phyloP scores from a whole-genome alignment of 495 filamentous ascomycete species.

The Halenospora varia region DNA sequence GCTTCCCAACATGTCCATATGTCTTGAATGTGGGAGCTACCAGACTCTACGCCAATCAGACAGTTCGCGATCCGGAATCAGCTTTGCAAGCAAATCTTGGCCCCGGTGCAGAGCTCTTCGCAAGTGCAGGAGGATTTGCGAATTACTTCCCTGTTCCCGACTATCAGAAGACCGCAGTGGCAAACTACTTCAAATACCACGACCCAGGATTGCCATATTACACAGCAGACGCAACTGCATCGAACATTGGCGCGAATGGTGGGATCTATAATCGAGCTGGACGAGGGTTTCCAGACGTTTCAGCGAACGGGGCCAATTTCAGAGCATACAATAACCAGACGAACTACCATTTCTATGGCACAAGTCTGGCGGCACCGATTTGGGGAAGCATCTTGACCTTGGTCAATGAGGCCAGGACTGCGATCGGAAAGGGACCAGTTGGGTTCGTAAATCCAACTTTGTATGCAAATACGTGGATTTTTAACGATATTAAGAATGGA shows the following conservation, averaged over 20 bases:
- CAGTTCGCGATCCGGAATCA: slow-evolving; percentile 31
- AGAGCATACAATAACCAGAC: slow-evolving; percentile 29
- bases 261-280: slow-evolving; percentile 36
- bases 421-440: slow-evolving; percentile 42
- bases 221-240: slow-evolving; percentile 26
- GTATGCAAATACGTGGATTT: slow-evolving; percentile 42
- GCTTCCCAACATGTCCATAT: slow-evolving; percentile 43
- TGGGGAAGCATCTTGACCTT: slow-evolving; percentile 43
- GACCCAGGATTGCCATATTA: slow-evolving; percentile 32
- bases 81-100: slow-evolving; percentile 26
- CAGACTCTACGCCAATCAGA: slow-evolving; percentile 27
- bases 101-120: slow-evolving; percentile 20
- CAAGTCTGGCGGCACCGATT: slow-evolving; percentile 31
- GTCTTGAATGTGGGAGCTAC: slow-evolving; percentile 46
- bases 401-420: slow-evolving; percentile 43
- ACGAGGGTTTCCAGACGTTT: slow-evolving; percentile 34
- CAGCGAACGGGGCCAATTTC: slow-evolving; percentile 30
- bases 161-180: slow-evolving; percentile 32
- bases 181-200: slow-evolving; percentile 22
- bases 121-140: slow-evolving; percentile 44
- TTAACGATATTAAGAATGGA: slow-evolving; percentile 48
- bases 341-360: slow-evolving; percentile 28
- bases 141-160: slow-evolving; percentile 38
- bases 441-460: slow-evolving; percentile 51
- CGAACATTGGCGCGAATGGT: slow-evolving; percentile 20